Base-by-base conservation (phyloP, 2,329 filamentous ascomycete species). In the Diaporthe destruens region DNA sequence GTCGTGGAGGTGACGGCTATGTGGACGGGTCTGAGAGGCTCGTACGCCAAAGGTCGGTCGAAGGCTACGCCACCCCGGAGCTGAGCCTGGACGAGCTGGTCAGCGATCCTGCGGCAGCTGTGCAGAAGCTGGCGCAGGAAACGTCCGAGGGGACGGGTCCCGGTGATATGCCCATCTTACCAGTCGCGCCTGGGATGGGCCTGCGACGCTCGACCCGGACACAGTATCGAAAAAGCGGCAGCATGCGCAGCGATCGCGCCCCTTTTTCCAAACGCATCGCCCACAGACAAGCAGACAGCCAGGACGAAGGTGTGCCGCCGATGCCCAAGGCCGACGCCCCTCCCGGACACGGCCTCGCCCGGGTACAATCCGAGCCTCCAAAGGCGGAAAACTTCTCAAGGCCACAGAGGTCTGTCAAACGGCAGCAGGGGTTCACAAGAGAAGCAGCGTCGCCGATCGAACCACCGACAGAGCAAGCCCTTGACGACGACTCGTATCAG, bases 181-280 rank as follows among this genome's bases (percentile, higher is more conserved):
- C 95, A 1, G 89, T 92, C 72, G 91, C 92, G 25, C 91, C 91
- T 1, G 94, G 94, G 4, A 91, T 92, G 81, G 94, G 94, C 42
- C 84, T 99, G 63, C 92, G 96, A 77, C 90, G 96, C 74, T 98
- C 96, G 16, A 99, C 95, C 25, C 90, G 94, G 70, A 99, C 96
- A 6, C 96, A 94, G 34, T 98, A 98, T 81, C 88, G 95, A 77
- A 94, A 91, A 77, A 87, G 94, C 72, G 95, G 95, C 44, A 98
- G 95, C 83, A 82, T 98, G 75, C 92, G 93, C 66, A 93, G 93
- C 32, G 93, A 96, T 74, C 89, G 93, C 69, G 86, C 90, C 4
- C 90, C 93, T 0, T 92, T 94, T 76, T 93, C 94, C 1, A 94
- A 94, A 81, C 89, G 96, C 51, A 86, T 90, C 56, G 86, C 86